Conservation (phyloP, 2,329 filamentous ascomycete species). For the Calycina herbarum region DNA sequence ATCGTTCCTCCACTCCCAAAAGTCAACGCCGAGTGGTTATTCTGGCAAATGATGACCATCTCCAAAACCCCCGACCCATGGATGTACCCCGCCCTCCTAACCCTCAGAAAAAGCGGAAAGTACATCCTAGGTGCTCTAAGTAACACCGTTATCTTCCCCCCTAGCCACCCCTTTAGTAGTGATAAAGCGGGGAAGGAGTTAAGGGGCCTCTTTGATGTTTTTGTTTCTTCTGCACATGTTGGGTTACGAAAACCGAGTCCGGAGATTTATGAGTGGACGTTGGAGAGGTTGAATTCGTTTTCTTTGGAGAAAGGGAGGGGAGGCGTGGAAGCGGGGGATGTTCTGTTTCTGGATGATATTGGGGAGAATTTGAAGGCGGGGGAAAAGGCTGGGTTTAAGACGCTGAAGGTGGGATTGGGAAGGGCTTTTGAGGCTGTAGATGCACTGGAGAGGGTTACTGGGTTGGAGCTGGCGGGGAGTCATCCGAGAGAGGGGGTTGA, state of each 20-base stretch:
- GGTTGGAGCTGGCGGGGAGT: constrained; percentile 53
- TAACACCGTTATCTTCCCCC: constrained; percentile 87
- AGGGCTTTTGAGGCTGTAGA: constrained; percentile 77
- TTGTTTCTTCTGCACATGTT: constrained; percentile 81
- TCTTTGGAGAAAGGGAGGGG: constrained; percentile 54
- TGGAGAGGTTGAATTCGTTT: constrained; percentile 64
- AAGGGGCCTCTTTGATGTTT: constrained; percentile 75
- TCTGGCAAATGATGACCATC: constrained; percentile 73
- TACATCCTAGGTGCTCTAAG: constrained; percentile 81
- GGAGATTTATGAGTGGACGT: constrained; percentile 73
- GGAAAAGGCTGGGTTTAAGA: constrained; percentile 71
- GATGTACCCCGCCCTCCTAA: constrained; percentile 76
- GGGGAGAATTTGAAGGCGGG: constrained; percentile 87
- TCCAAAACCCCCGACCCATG: constrained; percentile 9
- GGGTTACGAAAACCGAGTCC: constrained; percentile 86
- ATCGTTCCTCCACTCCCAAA: constrained; percentile 63
- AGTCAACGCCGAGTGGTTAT: constrained; percentile 77
- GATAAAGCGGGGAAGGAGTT: constrained; percentile 57
- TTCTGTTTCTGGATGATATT: constrained; percentile 86
- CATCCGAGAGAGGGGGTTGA: constrained; percentile 32
- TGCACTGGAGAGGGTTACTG: constrained; percentile 74
- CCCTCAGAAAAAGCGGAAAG: constrained; percentile 60
- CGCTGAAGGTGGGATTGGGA: constrained; percentile 82
- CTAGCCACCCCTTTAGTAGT: constrained; percentile 65
- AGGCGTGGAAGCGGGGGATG: constrained; percentile 61